Conservation (phyloP, 2,329 filamentous ascomycete genomes). For the Didymella pinodella region DNA sequence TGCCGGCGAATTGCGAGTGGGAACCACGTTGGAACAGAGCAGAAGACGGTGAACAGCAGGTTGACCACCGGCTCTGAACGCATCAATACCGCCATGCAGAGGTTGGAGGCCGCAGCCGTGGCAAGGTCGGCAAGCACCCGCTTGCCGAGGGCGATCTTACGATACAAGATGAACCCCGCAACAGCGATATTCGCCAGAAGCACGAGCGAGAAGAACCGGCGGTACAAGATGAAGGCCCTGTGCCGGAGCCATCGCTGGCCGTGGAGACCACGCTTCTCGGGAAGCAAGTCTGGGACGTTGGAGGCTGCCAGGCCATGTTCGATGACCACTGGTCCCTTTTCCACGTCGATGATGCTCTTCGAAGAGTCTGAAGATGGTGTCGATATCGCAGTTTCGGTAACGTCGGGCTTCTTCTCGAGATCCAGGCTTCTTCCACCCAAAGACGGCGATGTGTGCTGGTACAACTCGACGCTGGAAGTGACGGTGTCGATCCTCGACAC, state of each 20-base stretch:
- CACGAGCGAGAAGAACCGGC: conserved; percentile 41
- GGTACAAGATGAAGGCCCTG: conserved; percentile 44
- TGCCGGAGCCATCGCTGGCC: conserved; percentile 46
- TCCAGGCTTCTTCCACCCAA: conserved; percentile 22
- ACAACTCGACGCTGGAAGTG: background rate
- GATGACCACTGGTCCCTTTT: conserved; percentile 2
- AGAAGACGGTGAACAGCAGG: conserved; percentile 46
- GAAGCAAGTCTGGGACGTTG: conserved; percentile 30
- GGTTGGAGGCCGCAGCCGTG: conserved; percentile 51
- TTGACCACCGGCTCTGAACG: conserved; percentile 51
- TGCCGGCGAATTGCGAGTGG: conserved; percentile 46
- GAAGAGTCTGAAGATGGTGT: conserved; percentile 6
- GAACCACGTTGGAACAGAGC: conserved; percentile 42
- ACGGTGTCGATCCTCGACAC: conserved; percentile 1
- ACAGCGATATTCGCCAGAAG: conserved; percentile 38
- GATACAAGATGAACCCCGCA: conserved; percentile 39
- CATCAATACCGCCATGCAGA: conserved; percentile 44
- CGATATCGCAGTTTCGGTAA: background rate
- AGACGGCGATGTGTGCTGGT: background rate
- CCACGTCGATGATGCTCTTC: conserved; percentile 2
- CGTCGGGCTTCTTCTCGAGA: background rate
- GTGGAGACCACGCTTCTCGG: conserved; percentile 37
- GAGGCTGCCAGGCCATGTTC: background rate
- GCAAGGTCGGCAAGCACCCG: conserved; percentile 41
- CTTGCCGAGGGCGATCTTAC: conserved; percentile 28